phyloP scores from a whole-genome alignment of 2,329 filamentous ascomycete species.

The Trichoderma cornu-damae region DNA sequence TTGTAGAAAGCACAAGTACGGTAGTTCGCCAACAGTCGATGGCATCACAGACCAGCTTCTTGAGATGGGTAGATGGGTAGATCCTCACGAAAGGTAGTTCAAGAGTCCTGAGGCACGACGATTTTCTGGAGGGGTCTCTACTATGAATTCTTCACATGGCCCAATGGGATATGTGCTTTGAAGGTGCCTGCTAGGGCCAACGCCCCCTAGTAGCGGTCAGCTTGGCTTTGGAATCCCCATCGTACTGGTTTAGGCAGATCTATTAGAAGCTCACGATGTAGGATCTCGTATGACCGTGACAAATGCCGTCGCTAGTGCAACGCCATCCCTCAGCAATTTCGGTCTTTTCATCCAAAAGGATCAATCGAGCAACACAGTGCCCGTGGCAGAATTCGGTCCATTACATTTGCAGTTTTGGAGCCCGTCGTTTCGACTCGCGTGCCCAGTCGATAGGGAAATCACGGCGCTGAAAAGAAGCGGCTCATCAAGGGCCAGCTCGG shows the following conservation, averaged over 20 bases:
- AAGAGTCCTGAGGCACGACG: slow-evolving; percentile 42
- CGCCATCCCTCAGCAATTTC: slow-evolving; percentile 32
- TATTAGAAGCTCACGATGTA: slow-evolving; percentile 34
- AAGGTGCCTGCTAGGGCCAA: slow-evolving; percentile 42
- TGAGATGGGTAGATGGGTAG: slow-evolving; percentile 34
- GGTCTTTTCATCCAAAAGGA: slow-evolving; percentile 33
- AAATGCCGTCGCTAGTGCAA: slow-evolving; percentile 42
- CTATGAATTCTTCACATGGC: slow-evolving; percentile 26
- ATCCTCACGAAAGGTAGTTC: slow-evolving; percentile 49
- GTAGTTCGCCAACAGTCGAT: slow-evolving; percentile 26
- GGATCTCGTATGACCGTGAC: slow-evolving; percentile 45
- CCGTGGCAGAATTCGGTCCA: slow-evolving; percentile 38
- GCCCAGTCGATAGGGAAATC: slow-evolving; percentile 42
- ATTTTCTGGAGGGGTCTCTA: slow-evolving; percentile 24
- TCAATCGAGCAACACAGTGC: slow-evolving; percentile 36
- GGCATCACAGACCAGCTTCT: not conserved
- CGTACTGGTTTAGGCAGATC: not conserved
- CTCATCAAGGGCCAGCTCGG: slow-evolving; percentile 35
- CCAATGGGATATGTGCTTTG: slow-evolving; percentile 44
- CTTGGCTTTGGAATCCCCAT: not conserved
- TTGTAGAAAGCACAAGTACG: slow-evolving; percentile 37
- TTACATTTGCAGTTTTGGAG: slow-evolving; percentile 24
- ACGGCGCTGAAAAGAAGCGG: slow-evolving; percentile 41
- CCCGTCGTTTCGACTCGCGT: slow-evolving; percentile 31
- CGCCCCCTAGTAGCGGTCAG: slow-evolving; percentile 25